Evolutionary conservation across 1,139 yeast species (phyloP), one percentile per base, ranked within the genome.

Genomic region (Kodamaea suecica): DNA sequence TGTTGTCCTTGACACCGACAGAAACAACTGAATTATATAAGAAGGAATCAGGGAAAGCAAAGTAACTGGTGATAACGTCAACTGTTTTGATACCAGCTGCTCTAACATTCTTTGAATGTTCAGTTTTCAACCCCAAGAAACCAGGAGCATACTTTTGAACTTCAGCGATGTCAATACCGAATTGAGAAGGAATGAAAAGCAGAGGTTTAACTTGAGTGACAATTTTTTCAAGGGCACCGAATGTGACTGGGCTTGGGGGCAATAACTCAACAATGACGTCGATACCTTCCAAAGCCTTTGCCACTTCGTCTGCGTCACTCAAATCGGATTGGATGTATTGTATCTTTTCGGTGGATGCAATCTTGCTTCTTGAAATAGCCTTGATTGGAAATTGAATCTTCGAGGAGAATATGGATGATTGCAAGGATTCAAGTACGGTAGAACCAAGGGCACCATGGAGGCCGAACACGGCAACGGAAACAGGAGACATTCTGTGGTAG

Each of bases 141-240:
- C 65, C 66, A 3, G 68, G 66, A 17, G 63, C 54, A 35, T 45
- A 39, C 19, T 42, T 44, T 6, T 45, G 41, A 14, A 50, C 53
- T 11, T 51, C 46, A 6, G 43, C 50, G 21, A 64, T 41, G 34
- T 76, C 76, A 28, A 61, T 50, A 29, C 86, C 86, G 46, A 74
- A 80, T 49, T 78, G 84, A 3, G 84, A 73, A 26, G 85, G 83
- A 38, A 80, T 66, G 53, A 69, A 78, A 27, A 78, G 47, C 51
- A 73, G 71, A 29, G 79, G 78, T 45, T 63, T 67, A 24, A 70
- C 66, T 12, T 49, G 49, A 6, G 52, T 48, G 3, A 71, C 65
- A 5, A 77, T 44, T 34, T 54, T 48, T 42, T 62, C 69, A 26
- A 62, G 35, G 3, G 42, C 43, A 3, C 54, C 45, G 17, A 55